Percentiles rank a stretch among this genome's conserved stretches.
phyloP scores from a whole-genome alignment of 2,329 filamentous ascomycete genomes.

The Chaetomiaceae sp. region DNA sequence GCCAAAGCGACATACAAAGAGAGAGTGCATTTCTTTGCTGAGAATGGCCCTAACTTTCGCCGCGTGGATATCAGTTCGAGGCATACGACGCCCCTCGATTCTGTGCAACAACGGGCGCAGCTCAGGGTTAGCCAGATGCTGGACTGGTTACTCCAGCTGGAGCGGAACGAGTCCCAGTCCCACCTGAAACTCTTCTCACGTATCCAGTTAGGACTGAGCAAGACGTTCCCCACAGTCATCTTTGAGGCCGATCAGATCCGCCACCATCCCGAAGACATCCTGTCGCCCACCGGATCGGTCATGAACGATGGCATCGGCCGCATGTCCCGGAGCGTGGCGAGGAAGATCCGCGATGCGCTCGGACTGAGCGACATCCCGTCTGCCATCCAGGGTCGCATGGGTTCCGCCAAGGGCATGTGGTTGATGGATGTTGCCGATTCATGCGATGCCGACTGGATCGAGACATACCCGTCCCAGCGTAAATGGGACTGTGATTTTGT shows the following conservation, averaged over 20 bases:
- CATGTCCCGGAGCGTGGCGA: conserved; percentile 59
- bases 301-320: conserved; percentile 66
- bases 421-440: conserved; percentile 51
- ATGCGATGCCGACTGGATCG: conserved; percentile 56
- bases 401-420: conserved; percentile 74
- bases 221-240: conserved; percentile 43
- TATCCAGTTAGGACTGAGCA: conserved; percentile 51
- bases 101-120: conserved; percentile 28
- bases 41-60: conserved; percentile 44
- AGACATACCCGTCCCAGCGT: conserved; percentile 60
- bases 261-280: conserved; percentile 35
- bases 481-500: conserved; percentile 58
- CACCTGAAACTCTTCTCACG: conserved; percentile 56
- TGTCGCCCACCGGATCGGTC: conserved; percentile 39
- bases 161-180: conserved; percentile 42
- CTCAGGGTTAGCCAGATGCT: conserved; percentile 42
- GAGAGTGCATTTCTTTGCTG: conserved; percentile 52
- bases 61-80: background rate
- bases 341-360: conserved; percentile 46
- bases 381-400: conserved; percentile 66
- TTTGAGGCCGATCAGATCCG: conserved; percentile 46
- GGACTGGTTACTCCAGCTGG: conserved; percentile 48
- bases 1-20: conserved; percentile 35
- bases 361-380: conserved; percentile 53
- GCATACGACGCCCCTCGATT: conserved; percentile 26